Conservation (phyloP, 331 rosid species). For the Quercus tomentella region DNA sequence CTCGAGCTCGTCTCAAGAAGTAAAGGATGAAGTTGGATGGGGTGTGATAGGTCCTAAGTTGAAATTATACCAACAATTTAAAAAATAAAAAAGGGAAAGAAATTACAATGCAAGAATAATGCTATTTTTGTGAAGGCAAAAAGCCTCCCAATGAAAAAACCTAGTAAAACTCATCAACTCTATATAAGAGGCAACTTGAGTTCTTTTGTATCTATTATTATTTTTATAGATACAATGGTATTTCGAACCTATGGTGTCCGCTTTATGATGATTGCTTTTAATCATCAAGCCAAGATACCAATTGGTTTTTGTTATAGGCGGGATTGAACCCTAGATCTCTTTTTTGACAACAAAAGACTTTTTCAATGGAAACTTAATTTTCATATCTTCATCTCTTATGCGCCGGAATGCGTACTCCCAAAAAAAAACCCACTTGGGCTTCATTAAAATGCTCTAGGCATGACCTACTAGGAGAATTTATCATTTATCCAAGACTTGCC, state of each 20-base stretch:
- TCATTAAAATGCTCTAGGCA: neutral
- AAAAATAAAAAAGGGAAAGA: too few relatives aligned
- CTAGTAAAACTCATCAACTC: too few relatives aligned
- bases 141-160: too few relatives aligned
- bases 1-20: too few relatives aligned
- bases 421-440: neutral
- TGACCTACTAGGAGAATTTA: too few relatives aligned
- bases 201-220: neutral
- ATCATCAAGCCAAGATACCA: too few relatives aligned
- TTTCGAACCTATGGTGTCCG: too few relatives aligned
- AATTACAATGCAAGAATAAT: too few relatives aligned
- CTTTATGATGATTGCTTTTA: too few relatives aligned
- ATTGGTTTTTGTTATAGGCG: neutral
- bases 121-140: too few relatives aligned
- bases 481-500: neutral
- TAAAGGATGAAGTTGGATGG: neutral
- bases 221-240: too few relatives aligned
- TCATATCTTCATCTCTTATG: neutral
- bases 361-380: neutral
- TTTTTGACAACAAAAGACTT: neutral
- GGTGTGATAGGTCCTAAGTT: neutral
- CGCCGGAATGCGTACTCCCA: neutral
- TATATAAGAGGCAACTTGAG: neutral
- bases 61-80: neutral
- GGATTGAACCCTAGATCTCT: too few relatives aligned